phyloP scores from a whole-genome alignment of 1,284 basidiomycete genomes.

The Boletellus dicymbophilus region DNA sequence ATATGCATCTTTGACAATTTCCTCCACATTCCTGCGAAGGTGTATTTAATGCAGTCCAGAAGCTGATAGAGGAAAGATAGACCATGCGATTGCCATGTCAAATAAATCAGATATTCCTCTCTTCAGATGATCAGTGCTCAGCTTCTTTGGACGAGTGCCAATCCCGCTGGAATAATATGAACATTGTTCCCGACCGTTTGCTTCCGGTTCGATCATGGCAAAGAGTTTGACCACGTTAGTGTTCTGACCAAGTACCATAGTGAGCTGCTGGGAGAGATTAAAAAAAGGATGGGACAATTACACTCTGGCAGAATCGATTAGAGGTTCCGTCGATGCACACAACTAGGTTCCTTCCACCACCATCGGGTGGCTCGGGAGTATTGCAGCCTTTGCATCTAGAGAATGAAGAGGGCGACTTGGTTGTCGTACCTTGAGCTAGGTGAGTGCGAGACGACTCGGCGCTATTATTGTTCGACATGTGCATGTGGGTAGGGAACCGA shows the following conservation, averaged over 20 bases:
- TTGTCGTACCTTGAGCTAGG: no score
- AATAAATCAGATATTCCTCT: conserved; percentile 7
- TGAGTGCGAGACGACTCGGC: no score
- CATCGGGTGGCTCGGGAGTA: no score
- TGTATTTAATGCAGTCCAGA: background rate
- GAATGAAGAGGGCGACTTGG: no score
- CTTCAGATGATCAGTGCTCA: conserved; percentile 10
- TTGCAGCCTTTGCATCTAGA: conserved; percentile 1
- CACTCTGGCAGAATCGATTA: conserved; percentile 10
- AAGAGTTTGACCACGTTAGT: conserved; percentile 33
- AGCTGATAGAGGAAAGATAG: background rate
- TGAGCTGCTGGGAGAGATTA: background rate
- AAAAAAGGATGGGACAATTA: background rate
- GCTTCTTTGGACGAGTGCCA: conserved; percentile 28
- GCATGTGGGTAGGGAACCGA: no score
- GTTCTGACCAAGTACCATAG: conserved; percentile 20
- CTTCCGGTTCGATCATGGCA: conserved; percentile 16
- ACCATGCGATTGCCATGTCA: conserved; percentile 33
- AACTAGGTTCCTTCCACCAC: conserved; percentile 7
- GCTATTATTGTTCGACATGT: no score
- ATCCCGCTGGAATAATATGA: conserved; percentile 38
- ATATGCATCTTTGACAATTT: conserved; percentile 36
- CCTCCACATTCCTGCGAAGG: conserved; percentile 24
- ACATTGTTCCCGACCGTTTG: conserved; percentile 12
- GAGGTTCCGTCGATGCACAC: conserved; percentile 16